Conservation (phyloP, 371 early-diverging fungal species). For the Capillidium rhysosporum region DNA sequence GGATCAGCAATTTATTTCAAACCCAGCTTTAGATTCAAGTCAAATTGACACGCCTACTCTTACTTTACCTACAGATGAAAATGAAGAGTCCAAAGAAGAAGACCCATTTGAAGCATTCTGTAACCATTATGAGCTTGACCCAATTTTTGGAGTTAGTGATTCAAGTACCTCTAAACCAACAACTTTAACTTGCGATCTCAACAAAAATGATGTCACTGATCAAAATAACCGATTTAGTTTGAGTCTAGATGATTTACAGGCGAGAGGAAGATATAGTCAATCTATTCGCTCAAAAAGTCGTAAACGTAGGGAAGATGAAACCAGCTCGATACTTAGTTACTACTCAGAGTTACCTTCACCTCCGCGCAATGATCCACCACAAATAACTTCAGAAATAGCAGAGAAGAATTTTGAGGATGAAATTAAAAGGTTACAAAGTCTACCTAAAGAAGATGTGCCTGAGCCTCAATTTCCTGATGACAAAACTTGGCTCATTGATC, state of each 20-base stretch:
- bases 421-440: not conserved
- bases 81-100: no score
- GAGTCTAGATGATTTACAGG: slow-evolving; percentile 1
- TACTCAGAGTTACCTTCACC: not conserved
- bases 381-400: not conserved
- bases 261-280: slow-evolving; percentile 4
- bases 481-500: not conserved
- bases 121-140: no score
- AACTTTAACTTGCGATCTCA: no score
- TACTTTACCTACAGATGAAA: no score
- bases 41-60: no score
- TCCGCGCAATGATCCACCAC: no score
- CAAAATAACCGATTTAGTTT: not conserved
- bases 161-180: no score
- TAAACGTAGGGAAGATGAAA: not conserved
- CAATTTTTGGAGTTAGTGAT: no score
- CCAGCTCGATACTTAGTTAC: not conserved
- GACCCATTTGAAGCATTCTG: no score
- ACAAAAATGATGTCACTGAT: no score
- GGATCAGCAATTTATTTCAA: no score
- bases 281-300: not conserved
- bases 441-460: not conserved
- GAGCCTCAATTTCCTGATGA: not conserved
- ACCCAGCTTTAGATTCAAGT: no score
- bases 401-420: not conserved